Conservation (phyloP, 106 monocot genomes). For the Chionographis japonica region DNA sequence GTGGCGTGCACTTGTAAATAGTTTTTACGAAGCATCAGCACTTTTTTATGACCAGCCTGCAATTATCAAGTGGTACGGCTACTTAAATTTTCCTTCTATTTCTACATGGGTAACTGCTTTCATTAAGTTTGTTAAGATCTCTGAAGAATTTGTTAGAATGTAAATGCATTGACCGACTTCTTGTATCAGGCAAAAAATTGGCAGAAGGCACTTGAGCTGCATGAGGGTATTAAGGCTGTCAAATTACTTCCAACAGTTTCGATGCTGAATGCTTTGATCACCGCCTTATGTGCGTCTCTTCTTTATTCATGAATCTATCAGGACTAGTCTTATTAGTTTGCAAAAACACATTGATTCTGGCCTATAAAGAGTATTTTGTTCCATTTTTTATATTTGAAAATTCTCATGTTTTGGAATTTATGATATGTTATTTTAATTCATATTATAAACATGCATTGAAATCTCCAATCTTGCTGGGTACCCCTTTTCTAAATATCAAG, state of each 20-base stretch:
- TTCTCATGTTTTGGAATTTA: background rate
- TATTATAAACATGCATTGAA: no score
- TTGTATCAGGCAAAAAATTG: conserved; percentile 81
- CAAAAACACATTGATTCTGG: background rate
- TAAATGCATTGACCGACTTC: background rate
- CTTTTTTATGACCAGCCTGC: no score
- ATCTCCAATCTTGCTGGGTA: no score
- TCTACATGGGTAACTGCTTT: no score
- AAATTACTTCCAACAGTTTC: conserved; percentile 82
- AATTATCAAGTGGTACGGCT: no score
- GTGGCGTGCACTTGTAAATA: background rate
- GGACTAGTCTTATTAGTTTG: background rate
- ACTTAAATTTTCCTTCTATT: no score
- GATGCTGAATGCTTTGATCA: conserved; percentile 82
- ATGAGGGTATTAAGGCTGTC: conserved; percentile 71
- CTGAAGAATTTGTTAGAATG: background rate
- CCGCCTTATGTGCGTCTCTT: conserved; percentile 67
- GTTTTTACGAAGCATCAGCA: no score
- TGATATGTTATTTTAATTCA: background rate
- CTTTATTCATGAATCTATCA: background rate
- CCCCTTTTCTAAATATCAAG: no score
- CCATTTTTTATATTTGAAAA: background rate
- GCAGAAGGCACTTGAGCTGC: conserved; percentile 83
- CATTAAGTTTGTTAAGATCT: no score
- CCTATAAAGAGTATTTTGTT: no score